These are phyloP conservation scores for Starmerella floricola DNA, from an alignment of 805 yeast genomes.

Conservation along the genomic window DNA sequence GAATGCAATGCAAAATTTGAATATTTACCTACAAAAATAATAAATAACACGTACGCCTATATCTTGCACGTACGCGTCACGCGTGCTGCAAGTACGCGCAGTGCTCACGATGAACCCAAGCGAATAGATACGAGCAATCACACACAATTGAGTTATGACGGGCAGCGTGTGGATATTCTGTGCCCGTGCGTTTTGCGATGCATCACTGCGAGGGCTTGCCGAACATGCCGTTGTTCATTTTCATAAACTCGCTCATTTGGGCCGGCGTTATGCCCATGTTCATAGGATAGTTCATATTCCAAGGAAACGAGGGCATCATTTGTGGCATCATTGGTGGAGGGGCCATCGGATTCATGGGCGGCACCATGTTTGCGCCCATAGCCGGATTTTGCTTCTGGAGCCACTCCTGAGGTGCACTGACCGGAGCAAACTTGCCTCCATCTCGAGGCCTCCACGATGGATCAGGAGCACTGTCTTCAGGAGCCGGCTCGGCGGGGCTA, in stretches of 20 bases:
- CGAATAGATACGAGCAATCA: no score
- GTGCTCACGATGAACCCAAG: no score
- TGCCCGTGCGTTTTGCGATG: no score
- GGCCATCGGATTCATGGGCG: slow-evolving; percentile 5
- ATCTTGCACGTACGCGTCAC: no score
- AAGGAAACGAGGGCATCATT: slow-evolving; percentile 3
- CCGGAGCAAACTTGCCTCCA: slow-evolving; percentile 10
- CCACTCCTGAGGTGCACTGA: slow-evolving; percentile 10
- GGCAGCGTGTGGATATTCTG: no score
- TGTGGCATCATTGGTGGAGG: slow-evolving; percentile 10
- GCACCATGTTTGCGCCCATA: not conserved
- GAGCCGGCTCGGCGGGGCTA: slow-evolving; percentile 19
- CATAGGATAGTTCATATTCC: slow-evolving; percentile 9
- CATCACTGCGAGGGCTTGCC: no score
- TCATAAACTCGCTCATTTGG: slow-evolving; percentile 12
- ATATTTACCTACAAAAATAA: no score
- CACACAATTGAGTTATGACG: no score
- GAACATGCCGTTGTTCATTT: slow-evolving; percentile 4
- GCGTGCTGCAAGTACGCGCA: no score
- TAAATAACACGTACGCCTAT: no score
- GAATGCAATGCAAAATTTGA: no score
- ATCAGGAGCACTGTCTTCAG: slow-evolving; percentile 5
- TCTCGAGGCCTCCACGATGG: slow-evolving; percentile 6
- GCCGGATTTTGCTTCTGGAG: slow-evolving; percentile 2
- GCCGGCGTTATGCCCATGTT: slow-evolving; percentile 7